A percentile compares a stretch with the other conserved stretches of the same genome.
These are phyloP conservation scores for Penicillium flavigenum DNA, from an alignment of 495 filamentous ascomycete species.

Conservation along the genomic window DNA sequence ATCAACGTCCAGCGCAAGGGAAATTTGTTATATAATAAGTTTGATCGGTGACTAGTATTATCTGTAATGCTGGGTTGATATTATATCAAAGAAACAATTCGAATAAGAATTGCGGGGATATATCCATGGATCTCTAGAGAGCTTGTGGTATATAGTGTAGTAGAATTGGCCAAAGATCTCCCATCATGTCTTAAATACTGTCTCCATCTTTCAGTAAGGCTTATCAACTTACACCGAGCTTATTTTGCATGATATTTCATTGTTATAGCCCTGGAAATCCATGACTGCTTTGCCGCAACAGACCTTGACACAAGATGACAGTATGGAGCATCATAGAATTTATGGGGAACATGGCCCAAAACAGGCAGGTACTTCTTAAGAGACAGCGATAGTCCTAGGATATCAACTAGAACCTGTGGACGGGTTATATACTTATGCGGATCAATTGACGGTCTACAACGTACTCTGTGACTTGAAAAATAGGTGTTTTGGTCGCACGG, in stretches of 20 bases:
- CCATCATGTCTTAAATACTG: neutral
- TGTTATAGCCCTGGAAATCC: neutral
- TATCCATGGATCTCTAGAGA: no score
- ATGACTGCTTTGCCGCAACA: neutral
- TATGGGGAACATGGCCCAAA: no score
- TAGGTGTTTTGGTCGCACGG: conserved; percentile 22
- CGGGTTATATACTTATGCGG: neutral
- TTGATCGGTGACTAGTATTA: no score
- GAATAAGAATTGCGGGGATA: no score
- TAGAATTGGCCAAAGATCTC: neutral
- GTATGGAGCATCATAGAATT: neutral
- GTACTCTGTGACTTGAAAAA: neutral
- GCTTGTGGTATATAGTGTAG: neutral
- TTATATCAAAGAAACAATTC: no score
- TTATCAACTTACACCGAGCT: neutral
- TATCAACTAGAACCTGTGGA: neutral
- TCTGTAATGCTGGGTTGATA: no score
- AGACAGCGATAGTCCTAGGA: neutral
- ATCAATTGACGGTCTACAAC: neutral
- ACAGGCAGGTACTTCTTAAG: neutral
- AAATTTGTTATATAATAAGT: no score
- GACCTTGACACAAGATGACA: neutral
- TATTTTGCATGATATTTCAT: neutral
- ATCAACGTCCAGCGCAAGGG: no score
- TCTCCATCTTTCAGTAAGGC: neutral